Evolutionary conservation across 331 rosid species (phyloP).

Genomic region (Malus hybrid): DNA sequence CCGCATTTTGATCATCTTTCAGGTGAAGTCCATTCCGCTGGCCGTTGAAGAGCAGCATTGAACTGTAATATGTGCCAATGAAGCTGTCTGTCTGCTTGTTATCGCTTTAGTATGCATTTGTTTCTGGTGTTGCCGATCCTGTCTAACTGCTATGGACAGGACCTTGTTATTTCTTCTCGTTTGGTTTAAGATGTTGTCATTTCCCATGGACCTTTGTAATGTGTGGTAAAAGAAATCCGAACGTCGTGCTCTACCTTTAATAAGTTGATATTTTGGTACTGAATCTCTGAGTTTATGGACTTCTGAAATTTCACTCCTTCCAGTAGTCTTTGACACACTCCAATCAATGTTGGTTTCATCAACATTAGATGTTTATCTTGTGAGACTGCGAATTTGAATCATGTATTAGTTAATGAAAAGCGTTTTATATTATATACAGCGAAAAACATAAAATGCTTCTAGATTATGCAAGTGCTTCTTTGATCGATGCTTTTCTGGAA

Average conservation of each 20-base stretch:
- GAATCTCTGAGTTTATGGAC: neutral
- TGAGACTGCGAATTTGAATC: no score
- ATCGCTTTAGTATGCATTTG: neutral
- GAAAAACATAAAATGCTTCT: neutral
- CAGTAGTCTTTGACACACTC: neutral
- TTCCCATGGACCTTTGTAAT: neutral
- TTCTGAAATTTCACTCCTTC: neutral
- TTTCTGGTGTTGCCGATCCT: neutral
- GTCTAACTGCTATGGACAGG: neutral
- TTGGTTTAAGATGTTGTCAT: neutral
- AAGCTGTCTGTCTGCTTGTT: constrained; percentile 1
- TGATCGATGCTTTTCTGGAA: neutral
- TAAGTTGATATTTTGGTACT: neutral
- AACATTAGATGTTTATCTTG: neutral
- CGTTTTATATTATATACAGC: no score
- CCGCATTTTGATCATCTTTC: neutral
- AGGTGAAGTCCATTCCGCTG: constrained; percentile 21
- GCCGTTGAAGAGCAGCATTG: constrained; percentile 22
- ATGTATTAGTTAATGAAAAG: no score
- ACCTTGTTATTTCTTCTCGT: neutral
- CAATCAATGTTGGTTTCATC: neutral
- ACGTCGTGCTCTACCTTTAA: neutral
- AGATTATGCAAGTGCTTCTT: neutral
- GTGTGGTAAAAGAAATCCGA: neutral
- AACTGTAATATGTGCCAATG: neutral